These are phyloP conservation scores for Puccinia hordei DNA, from an alignment of 1,284 basidiomycete genomes.

Conservation along the genomic window DNA sequence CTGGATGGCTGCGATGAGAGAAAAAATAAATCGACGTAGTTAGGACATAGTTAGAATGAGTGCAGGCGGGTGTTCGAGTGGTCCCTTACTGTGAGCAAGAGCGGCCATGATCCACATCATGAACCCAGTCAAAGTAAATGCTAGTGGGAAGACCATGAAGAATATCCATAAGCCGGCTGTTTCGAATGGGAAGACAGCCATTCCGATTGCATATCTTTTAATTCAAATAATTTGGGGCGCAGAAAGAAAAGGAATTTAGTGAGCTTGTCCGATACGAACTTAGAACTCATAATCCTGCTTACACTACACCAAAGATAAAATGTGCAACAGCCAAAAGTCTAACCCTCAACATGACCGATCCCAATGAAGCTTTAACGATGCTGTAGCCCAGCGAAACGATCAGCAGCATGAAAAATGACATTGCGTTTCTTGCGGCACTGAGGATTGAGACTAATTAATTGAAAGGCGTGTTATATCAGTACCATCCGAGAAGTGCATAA, in stretches of 20 bases:
- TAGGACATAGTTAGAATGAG: too few relatives aligned
- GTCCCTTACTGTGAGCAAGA: conserved; percentile 32
- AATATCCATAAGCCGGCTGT: conserved; percentile 59
- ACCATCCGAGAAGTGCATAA: too few relatives aligned
- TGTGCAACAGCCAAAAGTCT: too few relatives aligned
- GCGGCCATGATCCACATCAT: conserved; percentile 78
- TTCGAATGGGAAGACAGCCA: conserved; percentile 86
- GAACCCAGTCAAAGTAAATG: conserved; percentile 90
- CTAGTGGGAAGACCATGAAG: conserved; percentile 82
- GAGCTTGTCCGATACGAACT: too few relatives aligned
- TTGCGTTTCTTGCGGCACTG: conserved; percentile 87
- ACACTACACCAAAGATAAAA: too few relatives aligned
- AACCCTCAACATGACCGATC: too few relatives aligned
- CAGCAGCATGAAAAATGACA: conserved; percentile 96
- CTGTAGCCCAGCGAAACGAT: too few relatives aligned
- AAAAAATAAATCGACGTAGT: too few relatives aligned
- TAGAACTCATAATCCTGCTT: too few relatives aligned
- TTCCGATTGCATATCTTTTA: conserved; percentile 81
- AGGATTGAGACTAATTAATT: conserved; percentile 73
- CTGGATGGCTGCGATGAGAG: conserved; percentile 28
- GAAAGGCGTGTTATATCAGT: not conserved
- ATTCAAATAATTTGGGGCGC: too few relatives aligned
- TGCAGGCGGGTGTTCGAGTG: not conserved
- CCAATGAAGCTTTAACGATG: too few relatives aligned
- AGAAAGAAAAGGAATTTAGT: too few relatives aligned